Evolutionary conservation across 768 basidiomycete species (phyloP).

Genomic region (Lactifluus subvellereus): DNA sequence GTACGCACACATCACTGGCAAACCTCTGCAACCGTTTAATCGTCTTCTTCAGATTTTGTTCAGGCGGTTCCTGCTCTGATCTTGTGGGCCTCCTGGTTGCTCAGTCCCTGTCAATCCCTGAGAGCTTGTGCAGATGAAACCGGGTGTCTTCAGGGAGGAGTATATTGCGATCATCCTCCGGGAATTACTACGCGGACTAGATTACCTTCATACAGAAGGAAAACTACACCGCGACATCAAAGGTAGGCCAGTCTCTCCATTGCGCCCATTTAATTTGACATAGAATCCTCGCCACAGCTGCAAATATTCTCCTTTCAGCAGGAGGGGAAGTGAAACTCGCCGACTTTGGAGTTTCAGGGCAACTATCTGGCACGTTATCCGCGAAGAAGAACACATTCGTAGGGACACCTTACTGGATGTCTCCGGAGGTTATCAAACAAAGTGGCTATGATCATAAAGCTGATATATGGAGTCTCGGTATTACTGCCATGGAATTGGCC

Average conservation of each 20-base stretch:
- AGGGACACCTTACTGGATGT: constrained; percentile 99
- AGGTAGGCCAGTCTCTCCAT: constrained; percentile 43
- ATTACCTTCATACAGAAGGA: constrained; percentile 93
- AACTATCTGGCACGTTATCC: constrained; percentile 86
- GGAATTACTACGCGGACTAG: constrained; percentile 86
- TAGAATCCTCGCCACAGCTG: constrained; percentile 47
- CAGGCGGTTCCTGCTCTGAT: constrained; percentile 96
- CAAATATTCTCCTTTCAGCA: constrained; percentile 88
- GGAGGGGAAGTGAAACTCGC: constrained; percentile 95
- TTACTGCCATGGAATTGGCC: constrained; percentile 95
- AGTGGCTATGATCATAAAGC: constrained; percentile 99
- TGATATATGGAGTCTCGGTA: constrained; percentile 97
- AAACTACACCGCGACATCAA: constrained; percentile 99
- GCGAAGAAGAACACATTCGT: constrained; percentile 99
- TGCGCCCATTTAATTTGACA: not conserved
- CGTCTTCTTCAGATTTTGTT: constrained; percentile 67
- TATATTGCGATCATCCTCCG: constrained; percentile 97
- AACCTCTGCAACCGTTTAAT: not conserved
- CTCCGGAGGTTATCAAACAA: constrained; percentile 98
- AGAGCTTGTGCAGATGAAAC: constrained; percentile 73
- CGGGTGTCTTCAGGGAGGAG: constrained; percentile 95
- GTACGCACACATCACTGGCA: constrained; percentile 37
- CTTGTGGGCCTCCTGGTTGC: constrained; percentile 49
- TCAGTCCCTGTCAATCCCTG: constrained; percentile 12
- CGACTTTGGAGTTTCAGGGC: constrained; percentile 98